Conservation (phyloP, 164 flowering plant species). For the Kingdonia uniflora region DNA sequence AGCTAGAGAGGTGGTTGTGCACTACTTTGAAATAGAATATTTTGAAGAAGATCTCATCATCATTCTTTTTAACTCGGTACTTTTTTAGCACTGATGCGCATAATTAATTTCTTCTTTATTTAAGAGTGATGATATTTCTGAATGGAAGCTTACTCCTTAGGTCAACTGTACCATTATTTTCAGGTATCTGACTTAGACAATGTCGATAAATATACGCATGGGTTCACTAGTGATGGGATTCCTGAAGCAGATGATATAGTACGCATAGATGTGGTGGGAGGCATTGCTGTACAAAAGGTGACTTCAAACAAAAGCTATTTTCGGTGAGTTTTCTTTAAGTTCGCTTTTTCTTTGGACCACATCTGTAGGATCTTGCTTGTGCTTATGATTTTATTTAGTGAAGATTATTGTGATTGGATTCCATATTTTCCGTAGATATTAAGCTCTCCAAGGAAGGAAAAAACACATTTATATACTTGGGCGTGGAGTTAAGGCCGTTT, state of each 20-base stretch:
- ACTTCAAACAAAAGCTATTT: constrained; percentile 61
- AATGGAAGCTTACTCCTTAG: neutral
- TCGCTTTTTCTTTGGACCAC: neutral
- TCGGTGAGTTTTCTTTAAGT: constrained; percentile 34
- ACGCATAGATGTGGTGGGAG: constrained; percentile 74
- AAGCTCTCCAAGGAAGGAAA: too few relatives aligned
- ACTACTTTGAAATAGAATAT: constrained; percentile 64
- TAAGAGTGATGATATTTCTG: neutral
- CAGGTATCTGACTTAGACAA: constrained; percentile 15
- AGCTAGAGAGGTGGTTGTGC: constrained; percentile 64
- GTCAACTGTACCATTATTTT: neutral
- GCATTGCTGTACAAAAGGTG: constrained; percentile 82
- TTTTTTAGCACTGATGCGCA: neutral
- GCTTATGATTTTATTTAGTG: too few relatives aligned
- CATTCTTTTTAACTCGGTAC: constrained; percentile 73
- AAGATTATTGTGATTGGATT: too few relatives aligned
- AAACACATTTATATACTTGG: too few relatives aligned
- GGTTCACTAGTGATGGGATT: constrained; percentile 49
- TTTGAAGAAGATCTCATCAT: constrained; percentile 62
- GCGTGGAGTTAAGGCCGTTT: too few relatives aligned
- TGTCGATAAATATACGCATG: constrained; percentile 28
- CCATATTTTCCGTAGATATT: too few relatives aligned
- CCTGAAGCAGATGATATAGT: constrained; percentile 64
- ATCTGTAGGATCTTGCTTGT: too few relatives aligned
- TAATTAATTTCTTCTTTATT: neutral